Evolutionary conservation across 805 yeast species (phyloP).

Genomic region (Saccharomyces mikatae): DNA sequence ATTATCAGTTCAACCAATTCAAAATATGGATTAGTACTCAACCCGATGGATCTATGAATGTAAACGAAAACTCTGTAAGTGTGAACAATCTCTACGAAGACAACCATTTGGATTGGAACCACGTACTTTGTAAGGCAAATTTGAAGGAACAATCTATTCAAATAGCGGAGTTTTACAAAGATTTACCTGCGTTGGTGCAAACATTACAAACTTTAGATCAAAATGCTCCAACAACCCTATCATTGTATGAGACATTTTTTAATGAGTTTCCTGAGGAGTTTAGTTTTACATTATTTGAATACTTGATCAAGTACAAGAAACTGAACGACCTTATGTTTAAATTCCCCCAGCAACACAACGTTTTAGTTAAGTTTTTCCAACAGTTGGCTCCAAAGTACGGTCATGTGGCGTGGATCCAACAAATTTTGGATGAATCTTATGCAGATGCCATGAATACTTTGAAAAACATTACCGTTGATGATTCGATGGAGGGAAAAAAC

Average conservation of each 20-base stretch:
- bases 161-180: conserved; percentile 59
- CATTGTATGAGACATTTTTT: conserved; percentile 43
- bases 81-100: conserved; percentile 26
- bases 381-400: conserved; percentile 38
- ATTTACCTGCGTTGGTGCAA: conserved; percentile 55
- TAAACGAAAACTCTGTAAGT: conserved; percentile 18
- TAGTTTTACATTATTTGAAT: conserved; percentile 54
- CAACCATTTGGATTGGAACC: conserved; percentile 46
- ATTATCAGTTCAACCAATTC: conserved; percentile 33
- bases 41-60: conserved; percentile 8
- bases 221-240: conserved; percentile 25
- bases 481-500: conserved; percentile 32
- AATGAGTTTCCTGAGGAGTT: conserved; percentile 58
- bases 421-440: conserved; percentile 46
- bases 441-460: conserved; percentile 43
- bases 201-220: conserved; percentile 33
- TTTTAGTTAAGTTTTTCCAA: conserved; percentile 45
- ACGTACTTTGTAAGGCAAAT: conserved; percentile 42
- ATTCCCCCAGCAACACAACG: conserved; percentile 45
- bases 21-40: conserved; percentile 28
- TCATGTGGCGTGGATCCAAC: conserved; percentile 64
- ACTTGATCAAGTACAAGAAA: conserved; percentile 47
- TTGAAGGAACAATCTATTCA: conserved; percentile 46
- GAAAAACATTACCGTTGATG: conserved; percentile 37
- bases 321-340: conserved; percentile 46